Percentiles rank a stretch among this genome's conserved stretches.
Evolutionary conservation across 2,329 filamentous ascomycete genomes (phyloP).

Genomic region (Beauveria australis): DNA sequence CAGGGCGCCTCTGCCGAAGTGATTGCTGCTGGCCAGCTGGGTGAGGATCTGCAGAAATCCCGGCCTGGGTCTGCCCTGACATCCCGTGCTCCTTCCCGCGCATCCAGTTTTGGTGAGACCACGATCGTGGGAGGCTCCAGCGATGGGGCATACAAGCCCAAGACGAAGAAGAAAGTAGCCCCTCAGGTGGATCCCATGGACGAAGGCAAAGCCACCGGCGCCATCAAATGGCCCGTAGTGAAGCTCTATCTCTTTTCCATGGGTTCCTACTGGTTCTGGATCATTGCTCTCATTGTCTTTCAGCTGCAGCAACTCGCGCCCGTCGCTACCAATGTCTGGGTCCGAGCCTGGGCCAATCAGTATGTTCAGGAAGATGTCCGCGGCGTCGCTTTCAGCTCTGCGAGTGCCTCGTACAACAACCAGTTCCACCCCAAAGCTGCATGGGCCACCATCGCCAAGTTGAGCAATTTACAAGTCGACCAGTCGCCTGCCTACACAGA

Average conservation of each 20-base stretch:
- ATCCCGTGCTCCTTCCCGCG: slow-evolving; percentile 69
- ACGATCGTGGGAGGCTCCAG: slow-evolving; percentile 44
- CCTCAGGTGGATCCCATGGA: slow-evolving; percentile 49
- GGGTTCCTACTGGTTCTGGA: slow-evolving; percentile 97
- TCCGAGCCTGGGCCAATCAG: slow-evolving; percentile 88
- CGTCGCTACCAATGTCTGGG: slow-evolving; percentile 89
- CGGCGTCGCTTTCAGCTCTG: slow-evolving; percentile 15
- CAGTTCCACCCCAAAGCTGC: slow-evolving; percentile 21
- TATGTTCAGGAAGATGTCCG: slow-evolving; percentile 49
- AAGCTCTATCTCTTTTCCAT: slow-evolving; percentile 79
- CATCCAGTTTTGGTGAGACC: slow-evolving; percentile 64
- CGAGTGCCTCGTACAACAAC: slow-evolving; percentile 19
- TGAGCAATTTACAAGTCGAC: slow-evolving; percentile 21
- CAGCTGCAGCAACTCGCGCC: slow-evolving; percentile 74
- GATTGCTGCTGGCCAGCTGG: slow-evolving; percentile 79
- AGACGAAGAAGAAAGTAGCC: slow-evolving; percentile 34
- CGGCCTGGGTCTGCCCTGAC: slow-evolving; percentile 58
- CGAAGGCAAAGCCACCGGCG: slow-evolving; percentile 75
- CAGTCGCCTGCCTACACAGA: slow-evolving; percentile 3
- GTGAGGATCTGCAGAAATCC: slow-evolving; percentile 73
- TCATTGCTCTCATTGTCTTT: slow-evolving; percentile 67
- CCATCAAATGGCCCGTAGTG: slow-evolving; percentile 83
- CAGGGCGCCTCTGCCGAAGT: slow-evolving; percentile 74
- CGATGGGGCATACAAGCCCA: slow-evolving; percentile 37
- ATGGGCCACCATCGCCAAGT: slow-evolving; percentile 31